phyloP scores from a whole-genome alignment of 2,329 filamentous ascomycete genomes.

The Tricladium varicosporioides region DNA sequence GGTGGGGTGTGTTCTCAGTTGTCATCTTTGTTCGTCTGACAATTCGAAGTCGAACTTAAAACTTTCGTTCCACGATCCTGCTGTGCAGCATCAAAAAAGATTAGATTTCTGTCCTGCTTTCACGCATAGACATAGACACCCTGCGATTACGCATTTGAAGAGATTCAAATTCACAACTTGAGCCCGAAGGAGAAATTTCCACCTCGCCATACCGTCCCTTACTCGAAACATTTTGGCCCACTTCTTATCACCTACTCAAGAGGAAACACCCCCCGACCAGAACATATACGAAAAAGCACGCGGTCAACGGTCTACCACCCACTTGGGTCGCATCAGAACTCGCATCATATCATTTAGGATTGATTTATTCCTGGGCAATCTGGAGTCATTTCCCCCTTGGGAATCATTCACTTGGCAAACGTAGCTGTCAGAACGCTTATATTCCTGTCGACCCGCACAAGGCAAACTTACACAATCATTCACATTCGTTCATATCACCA shows the following conservation, averaged over 20 bases:
- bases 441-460: neutral
- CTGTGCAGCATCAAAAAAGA: constrained; percentile 7
- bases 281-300: neutral
- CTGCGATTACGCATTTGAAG: neutral
- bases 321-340: no score
- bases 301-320: neutral
- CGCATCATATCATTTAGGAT: no score
- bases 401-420: neutral
- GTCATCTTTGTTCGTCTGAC: constrained; percentile 6
- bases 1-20: neutral
- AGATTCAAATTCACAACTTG: neutral
- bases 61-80: constrained; percentile 6
- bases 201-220: neutral
- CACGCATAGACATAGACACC: neutral
- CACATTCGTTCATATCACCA: neutral
- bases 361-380: neutral
- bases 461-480: neutral
- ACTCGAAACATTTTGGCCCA: constrained; percentile 1
- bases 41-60: constrained; percentile 16
- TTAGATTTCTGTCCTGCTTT: neutral
- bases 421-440: neutral
- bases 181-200: neutral
- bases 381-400: neutral
- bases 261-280: neutral
- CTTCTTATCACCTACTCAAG: constrained; percentile 1